Conservation (phyloP, 768 basidiomycete genomes). For the Ramaria rubella region DNA sequence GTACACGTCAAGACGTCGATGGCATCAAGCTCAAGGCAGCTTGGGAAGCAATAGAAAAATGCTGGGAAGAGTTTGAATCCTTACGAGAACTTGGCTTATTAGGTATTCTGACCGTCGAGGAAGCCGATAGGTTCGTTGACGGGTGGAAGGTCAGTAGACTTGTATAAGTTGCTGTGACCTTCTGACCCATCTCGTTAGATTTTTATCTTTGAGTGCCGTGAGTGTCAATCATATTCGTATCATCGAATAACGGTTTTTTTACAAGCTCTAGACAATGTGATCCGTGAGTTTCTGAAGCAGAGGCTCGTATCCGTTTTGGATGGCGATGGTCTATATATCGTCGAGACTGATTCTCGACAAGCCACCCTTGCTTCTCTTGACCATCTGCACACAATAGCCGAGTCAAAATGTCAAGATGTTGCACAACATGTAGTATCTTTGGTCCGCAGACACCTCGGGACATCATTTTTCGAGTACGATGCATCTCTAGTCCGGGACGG, state of each 20-base stretch:
- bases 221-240: constrained; percentile 27
- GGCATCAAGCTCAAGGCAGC: constrained; percentile 62
- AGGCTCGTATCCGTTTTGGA: constrained; percentile 32
- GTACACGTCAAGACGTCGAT: constrained; percentile 52
- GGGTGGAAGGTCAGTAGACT: constrained; percentile 72
- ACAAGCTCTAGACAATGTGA: constrained; percentile 60
- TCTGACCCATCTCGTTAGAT: constrained; percentile 39
- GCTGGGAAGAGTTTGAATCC: constrained; percentile 78
- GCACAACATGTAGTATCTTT: constrained; percentile 40
- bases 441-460: constrained; percentile 45
- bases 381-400: constrained; percentile 38
- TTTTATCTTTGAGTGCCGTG: constrained; percentile 85
- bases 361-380: constrained; percentile 24
- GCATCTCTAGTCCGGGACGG: constrained; percentile 83
- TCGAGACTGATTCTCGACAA: constrained; percentile 12
- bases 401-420: constrained; percentile 38
- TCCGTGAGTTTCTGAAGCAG: constrained; percentile 75
- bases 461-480: constrained; percentile 75
- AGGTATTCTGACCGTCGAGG: constrained; percentile 38
- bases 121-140: constrained; percentile 63
- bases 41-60: constrained; percentile 78
- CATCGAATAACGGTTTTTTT: constrained; percentile 3
- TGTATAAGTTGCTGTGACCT: neutral
- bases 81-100: constrained; percentile 40
- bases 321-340: constrained; percentile 9